Evolutionary conservation across 2,329 filamentous ascomycete species (phyloP), one percentile per base, ranked within the genome.

Genomic region (Huntiella decipiens): DNA sequence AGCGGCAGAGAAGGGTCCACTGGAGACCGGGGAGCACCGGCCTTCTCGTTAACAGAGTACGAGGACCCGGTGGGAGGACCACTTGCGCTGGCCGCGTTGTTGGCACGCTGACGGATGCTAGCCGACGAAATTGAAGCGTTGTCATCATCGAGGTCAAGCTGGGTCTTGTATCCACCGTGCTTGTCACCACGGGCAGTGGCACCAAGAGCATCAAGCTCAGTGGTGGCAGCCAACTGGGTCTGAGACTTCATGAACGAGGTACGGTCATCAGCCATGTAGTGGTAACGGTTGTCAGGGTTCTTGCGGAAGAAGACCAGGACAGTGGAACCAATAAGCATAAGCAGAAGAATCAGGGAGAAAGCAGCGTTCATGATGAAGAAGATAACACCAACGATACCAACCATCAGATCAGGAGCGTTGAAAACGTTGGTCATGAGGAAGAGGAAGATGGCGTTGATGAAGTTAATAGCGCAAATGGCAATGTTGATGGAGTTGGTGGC

Each of bases 171-270:
- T 42, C 61, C 62, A 40, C 70, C 70, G 45, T 58, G 58, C 61
- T 83, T 82, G 58, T 93, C 86, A 48, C 86, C 86, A 57, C 87
- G 79, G 32, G 87, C 87, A 4, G 86, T 93, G 12, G 82, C 83
- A 52, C 83, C 87, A 48, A 95, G 67, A 6, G 87, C 87, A 60
- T 95, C 86, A 43, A 95, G 71, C 63, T 95, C 87, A 5, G 86
- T 93, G 4, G 80, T 84, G 12, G 69, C 65, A 39, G 63, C 74
- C 45, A 94, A 67, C 56, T 88, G 79, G 4, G 82, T 82, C 61
- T 91, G 82, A 11, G 86, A 94, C 68, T 95, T 95, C 77, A 95
- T 94, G 65, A 96, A 95, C 7, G 87, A 95, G 44, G 84, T 85
- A 55, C 88, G 80, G 61, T 96, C 88, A 56, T 96, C 88, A 46